Evolutionary conservation across 371 early-diverging fungal species (phyloP), one percentile per base, ranked within the genome.

Genomic region (Mucor circinelloides): DNA sequence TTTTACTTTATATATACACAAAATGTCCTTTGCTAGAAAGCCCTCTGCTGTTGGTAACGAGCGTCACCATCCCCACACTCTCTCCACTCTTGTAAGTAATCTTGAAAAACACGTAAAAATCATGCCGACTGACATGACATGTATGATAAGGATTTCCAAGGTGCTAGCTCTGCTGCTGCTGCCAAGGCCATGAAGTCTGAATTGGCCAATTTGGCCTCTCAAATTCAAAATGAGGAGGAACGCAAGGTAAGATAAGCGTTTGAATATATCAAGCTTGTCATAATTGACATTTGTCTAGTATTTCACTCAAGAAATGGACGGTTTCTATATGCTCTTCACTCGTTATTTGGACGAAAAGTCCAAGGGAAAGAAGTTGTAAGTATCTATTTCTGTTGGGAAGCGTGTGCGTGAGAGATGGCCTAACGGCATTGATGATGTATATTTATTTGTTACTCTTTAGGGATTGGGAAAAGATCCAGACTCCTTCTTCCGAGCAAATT

Each of bases 401-500:
- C 6, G 56, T 31, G 44, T 19, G 46, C 5, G 17, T 46, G 46
- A 17, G 46, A 19, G n/a, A n/a, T n/a, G n/a, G 34, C 0, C 13
- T 2, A 13, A 36, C 2, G 13, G 36, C 36, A 36, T 36, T 7
- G 12, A 36, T 21, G 21, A 21, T 21, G 23, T 34, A 21, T 58
- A 52, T 52, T 63, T 52, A 50, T 62, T 25, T 30, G 10, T 36
- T 27, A 40, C 38, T 42, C 27, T 48, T n/a, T 72, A 95, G 93
- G 60, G 91, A 94, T 78, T 98, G 98, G 97, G 86, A 92, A 63
- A 93, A 95, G 80, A 93, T 97, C 71, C 91, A 94, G 60, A 92
- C 95, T 15, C 98, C 97, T 61, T 90, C 90, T 56, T 85, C 89
- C 36, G 96, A 96, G 54, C 90, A 91, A 74, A 87, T 98, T 68